Evolutionary conservation across 2,329 filamentous ascomycete genomes (phyloP).

Genomic region (Clarireedia paspali): DNA sequence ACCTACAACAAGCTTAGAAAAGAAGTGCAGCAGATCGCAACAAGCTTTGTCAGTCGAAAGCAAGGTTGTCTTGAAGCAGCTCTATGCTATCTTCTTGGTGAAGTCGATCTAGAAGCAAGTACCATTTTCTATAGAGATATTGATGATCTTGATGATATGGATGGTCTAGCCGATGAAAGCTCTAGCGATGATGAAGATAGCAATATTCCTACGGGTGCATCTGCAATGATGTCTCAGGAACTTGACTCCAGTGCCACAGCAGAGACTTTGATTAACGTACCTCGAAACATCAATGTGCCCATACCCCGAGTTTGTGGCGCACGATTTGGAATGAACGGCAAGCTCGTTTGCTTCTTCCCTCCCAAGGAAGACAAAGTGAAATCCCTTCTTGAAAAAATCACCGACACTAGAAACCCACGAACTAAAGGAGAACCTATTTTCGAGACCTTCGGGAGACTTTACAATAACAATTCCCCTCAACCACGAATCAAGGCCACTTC

Average conservation of each 20-base stretch:
- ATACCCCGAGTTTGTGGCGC: constrained; percentile 52
- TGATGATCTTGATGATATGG: constrained; percentile 52
- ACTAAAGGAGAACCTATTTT: constrained; percentile 46
- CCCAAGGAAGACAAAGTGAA: constrained; percentile 52
- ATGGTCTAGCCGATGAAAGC: constrained; percentile 61
- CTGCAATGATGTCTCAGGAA: constrained; percentile 54
- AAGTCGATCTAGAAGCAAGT: constrained; percentile 52
- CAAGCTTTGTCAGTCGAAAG: constrained; percentile 46
- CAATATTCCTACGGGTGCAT: constrained; percentile 28
- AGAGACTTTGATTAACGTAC: constrained; percentile 43
- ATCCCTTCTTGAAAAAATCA: constrained; percentile 39
- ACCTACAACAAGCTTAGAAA: constrained; percentile 45
- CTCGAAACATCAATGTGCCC: constrained; percentile 45
- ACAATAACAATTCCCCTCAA: constrained; percentile 40
- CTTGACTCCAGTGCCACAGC: constrained; percentile 46
- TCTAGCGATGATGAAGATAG: constrained; percentile 76
- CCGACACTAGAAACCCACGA: constrained; percentile 39
- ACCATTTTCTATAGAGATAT: constrained; percentile 51
- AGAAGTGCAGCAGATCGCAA: constrained; percentile 49
- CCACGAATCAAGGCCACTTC: constrained; percentile 32
- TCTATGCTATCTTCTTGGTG: constrained; percentile 56
- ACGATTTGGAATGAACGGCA: constrained; percentile 54
- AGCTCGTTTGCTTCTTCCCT: constrained; percentile 60
- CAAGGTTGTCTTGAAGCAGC: constrained; percentile 56
- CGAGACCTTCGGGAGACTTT: constrained; percentile 55